Evolutionary conservation across 345 rosid species (phyloP), one percentile per base, ranked within the genome.

Genomic region (Eucalyptus victrix): DNA sequence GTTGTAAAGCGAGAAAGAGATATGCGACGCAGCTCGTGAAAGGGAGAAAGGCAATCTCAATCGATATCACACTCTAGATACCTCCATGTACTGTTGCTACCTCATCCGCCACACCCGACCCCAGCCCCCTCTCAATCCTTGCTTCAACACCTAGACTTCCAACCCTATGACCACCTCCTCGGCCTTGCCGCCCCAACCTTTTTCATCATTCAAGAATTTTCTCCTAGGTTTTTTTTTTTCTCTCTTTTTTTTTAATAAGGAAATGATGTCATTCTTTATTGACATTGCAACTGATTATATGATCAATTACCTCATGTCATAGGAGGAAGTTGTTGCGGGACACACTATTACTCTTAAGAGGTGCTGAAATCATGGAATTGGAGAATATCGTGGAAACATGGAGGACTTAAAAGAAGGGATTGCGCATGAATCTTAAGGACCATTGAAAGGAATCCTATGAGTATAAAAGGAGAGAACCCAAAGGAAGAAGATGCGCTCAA

Each of bases 241-340:
- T 44, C 9, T 24, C 1, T 4, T 0, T 6, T 6, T 11, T 58
- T 60, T 26, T 28, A 12, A 0, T 1, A 62, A 62, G 69, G 34
- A 15, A n/a, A 65, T 7, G 19, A 16, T 15, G 37, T 65, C 40
- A n/a, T 65, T 65, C 18, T 65, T 65, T 32, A 14, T 65, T 15
- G 10, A 30, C 72, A 30, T 65, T 65, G 37, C 72, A n/a, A 15
- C 37, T 18, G 4, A 30, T 65, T 16, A 14, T 65, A 9, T 18
- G 5, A 65, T n/a, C 21, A 5, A 65, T 65, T 65, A 26, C 67
- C 67, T 58, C 67, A 58, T 28, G n/a, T 26, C n/a, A 58, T 26
- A 58, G 67, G 67, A 58, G n/a, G 32, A 6, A 13, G 16, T 30
- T 6, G 32, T 12, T 13, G 69, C 2, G 17, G n/a, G 69, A 62